Evolutionary conservation across 1,284 basidiomycete species (phyloP).

Genomic region (Ustilago sp.): DNA sequence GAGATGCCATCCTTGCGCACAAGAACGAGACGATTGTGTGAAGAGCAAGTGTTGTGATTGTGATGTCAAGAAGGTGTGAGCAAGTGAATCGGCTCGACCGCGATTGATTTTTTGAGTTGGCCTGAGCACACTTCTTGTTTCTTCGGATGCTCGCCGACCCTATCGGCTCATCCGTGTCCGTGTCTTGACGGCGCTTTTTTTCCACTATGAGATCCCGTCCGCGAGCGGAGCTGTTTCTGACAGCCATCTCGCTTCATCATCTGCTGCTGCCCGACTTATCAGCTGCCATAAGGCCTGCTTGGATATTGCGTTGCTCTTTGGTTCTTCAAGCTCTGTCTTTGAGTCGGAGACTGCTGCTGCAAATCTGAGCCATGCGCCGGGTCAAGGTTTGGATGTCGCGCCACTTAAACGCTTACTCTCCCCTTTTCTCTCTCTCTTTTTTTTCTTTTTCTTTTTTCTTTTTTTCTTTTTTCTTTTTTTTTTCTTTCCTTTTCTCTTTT

Average conservation of each 20-base stretch:
- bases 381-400: not conserved
- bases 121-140: constrained; percentile 9
- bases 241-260: too few species aligned
- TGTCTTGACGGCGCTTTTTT: not conserved
- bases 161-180: constrained; percentile 7
- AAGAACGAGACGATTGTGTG: not conserved
- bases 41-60: not conserved
- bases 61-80: constrained; percentile 8
- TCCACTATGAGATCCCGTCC: not conserved
- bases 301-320: too few species aligned
- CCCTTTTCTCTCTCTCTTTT: not conserved
- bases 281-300: too few species aligned
- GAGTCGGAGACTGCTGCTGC: not conserved
- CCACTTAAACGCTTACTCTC: not conserved
- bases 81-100: constrained; percentile 3
- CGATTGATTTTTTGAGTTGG: constrained; percentile 1
- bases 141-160: constrained; percentile 3
- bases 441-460: constrained; percentile 1
- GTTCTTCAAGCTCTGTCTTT: too few species aligned
- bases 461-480: not conserved
- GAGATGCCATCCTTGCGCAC: not conserved
- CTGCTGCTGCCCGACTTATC: too few species aligned
- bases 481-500: not conserved
- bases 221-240: not conserved
- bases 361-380: not conserved